phyloP scores from a whole-genome alignment of 345 rosid genomes.

The Microthlaspi erraticum region DNA sequence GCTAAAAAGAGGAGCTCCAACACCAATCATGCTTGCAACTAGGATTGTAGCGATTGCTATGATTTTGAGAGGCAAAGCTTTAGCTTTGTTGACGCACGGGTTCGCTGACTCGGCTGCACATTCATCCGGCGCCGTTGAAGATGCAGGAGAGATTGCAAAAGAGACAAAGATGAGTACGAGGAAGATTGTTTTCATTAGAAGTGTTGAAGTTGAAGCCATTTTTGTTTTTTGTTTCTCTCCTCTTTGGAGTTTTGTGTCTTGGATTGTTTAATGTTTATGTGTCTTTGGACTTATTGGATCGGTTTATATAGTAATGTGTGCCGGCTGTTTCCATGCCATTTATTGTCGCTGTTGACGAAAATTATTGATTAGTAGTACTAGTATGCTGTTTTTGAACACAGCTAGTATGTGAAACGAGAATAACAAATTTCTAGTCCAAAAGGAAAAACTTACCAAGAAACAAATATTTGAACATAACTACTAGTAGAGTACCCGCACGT shows the following conservation, averaged over 20 bases:
- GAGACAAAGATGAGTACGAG: slow-evolving; percentile 42
- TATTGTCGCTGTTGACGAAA: slow-evolving; percentile 16
- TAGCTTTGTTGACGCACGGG: slow-evolving; percentile 56
- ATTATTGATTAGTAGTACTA: too few species aligned
- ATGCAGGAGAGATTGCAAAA: slow-evolving; percentile 36
- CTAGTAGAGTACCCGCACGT: too few species aligned
- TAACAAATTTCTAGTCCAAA: background rate
- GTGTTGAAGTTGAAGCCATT: slow-evolving; percentile 36
- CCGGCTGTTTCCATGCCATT: slow-evolving; percentile 41
- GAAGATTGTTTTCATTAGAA: slow-evolving; percentile 33
- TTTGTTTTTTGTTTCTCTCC: background rate
- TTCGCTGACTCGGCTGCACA: slow-evolving; percentile 39
- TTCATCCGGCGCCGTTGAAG: slow-evolving; percentile 39
- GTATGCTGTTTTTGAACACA: too few species aligned
- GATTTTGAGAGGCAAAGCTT: slow-evolving; percentile 60
- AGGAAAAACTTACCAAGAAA: background rate
- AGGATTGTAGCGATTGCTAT: slow-evolving; percentile 59
- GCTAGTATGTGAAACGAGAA: background rate
- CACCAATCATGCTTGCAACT: slow-evolving; percentile 68
- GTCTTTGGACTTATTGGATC: slow-evolving; percentile 20
- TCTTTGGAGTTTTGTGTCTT: slow-evolving; percentile 15
- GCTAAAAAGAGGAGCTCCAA: slow-evolving; percentile 60
- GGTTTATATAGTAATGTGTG: slow-evolving; percentile 43
- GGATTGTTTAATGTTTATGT: slow-evolving; percentile 28
- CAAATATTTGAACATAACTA: too few species aligned